Evolutionary conservation across 768 basidiomycete genomes (phyloP).

Genomic region (Pilatotrama ljubarskyi): DNA sequence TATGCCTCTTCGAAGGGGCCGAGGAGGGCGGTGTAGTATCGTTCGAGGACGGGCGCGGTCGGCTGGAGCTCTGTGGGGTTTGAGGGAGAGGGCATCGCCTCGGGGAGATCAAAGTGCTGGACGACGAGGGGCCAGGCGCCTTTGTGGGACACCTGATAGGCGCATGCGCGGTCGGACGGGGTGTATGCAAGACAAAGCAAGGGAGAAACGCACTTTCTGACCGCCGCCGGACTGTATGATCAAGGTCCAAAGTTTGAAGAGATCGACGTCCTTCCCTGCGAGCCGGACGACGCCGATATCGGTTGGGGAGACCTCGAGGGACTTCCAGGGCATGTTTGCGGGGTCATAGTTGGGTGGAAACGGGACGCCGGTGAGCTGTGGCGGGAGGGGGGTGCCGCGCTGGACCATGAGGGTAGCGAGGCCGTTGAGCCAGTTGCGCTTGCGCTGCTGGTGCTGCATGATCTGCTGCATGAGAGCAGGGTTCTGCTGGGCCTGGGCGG

Average conservation of each 20-base stretch:
- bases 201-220: slow-evolving; percentile 47
- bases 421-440: slow-evolving; percentile 57
- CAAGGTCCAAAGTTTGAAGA: slow-evolving; percentile 71
- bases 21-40: slow-evolving; percentile 63
- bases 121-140: slow-evolving; percentile 60
- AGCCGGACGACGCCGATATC: slow-evolving; percentile 67
- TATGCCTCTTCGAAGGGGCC: slow-evolving; percentile 74
- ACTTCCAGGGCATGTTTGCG: slow-evolving; percentile 60
- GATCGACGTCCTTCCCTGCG: slow-evolving; percentile 72
- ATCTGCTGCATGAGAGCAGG: slow-evolving; percentile 27
- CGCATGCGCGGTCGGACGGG: not conserved
- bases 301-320: slow-evolving; percentile 55
- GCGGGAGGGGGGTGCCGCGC: slow-evolving; percentile 68
- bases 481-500: slow-evolving; percentile 29
- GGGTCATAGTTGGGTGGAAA: slow-evolving; percentile 63
- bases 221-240: slow-evolving; percentile 64
- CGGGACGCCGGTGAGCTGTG: slow-evolving; percentile 64
- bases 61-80: slow-evolving; percentile 38
- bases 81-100: slow-evolving; percentile 25
- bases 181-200: slow-evolving; percentile 1
- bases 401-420: slow-evolving; percentile 61
- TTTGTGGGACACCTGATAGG: slow-evolving; percentile 32
- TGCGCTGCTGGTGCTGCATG: slow-evolving; percentile 52
- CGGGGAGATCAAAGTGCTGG: slow-evolving; percentile 44
- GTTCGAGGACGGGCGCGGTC: slow-evolving; percentile 51